These are phyloP conservation scores for Curvularia spicifera DNA, from an alignment of 2,329 filamentous ascomycete species.

Conservation along the genomic window DNA sequence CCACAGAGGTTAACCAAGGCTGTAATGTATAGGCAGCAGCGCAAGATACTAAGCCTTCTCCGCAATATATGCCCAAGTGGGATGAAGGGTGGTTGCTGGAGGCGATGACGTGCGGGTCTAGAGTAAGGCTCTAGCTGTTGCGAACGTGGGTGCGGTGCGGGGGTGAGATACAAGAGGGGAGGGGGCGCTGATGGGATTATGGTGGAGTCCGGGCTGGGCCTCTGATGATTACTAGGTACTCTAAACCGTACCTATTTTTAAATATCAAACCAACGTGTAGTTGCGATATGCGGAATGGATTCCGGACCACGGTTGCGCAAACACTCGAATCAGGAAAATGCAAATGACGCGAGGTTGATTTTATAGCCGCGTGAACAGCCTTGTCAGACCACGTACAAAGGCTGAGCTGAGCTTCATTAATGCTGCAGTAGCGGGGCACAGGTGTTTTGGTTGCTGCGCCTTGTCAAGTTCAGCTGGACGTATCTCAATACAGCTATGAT, in stretches of 20 bases:
- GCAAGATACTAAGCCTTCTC: background rate
- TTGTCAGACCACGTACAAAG: background rate
- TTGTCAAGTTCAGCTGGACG: conserved; percentile 13
- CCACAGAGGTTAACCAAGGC: background rate
- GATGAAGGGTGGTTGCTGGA: background rate
- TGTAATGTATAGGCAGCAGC: background rate
- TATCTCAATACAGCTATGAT: conserved; percentile 5
- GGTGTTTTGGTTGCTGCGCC: conserved; percentile 19
- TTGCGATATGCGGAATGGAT: background rate
- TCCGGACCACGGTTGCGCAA: background rate
- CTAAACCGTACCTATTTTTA: background rate
- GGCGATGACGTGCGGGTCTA: background rate
- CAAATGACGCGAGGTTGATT: background rate
- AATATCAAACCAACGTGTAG: background rate
- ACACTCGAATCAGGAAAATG: background rate
- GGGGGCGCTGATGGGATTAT: background rate
- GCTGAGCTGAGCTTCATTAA: conserved; percentile 16
- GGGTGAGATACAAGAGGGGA: background rate
- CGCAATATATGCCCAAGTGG: background rate
- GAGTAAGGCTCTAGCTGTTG: background rate
- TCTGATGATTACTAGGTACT: background rate
- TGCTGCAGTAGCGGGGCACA: conserved; percentile 16
- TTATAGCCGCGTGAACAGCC: background rate
- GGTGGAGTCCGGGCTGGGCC: background rate
- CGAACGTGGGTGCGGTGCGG: background rate